Conservation (phyloP, 2,329 filamentous ascomycete genomes). For the Aspergillus candidus region DNA sequence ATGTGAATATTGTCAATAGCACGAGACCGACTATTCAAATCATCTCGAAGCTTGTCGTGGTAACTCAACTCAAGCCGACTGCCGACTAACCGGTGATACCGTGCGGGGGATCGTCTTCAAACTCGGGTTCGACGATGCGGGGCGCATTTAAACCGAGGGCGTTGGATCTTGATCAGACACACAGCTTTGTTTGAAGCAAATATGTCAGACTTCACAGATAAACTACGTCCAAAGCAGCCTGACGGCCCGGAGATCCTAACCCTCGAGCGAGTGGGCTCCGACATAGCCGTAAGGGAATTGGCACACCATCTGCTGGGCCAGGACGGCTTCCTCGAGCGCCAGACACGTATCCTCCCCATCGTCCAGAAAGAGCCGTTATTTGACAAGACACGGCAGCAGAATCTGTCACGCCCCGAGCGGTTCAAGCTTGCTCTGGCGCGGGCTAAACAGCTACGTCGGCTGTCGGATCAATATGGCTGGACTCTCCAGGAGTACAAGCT, state of each 20-base stretch:
- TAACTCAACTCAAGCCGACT: too few relatives aligned
- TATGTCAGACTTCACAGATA: slow-evolving; percentile 44
- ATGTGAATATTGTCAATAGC: too few relatives aligned
- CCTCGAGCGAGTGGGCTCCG: slow-evolving; percentile 41
- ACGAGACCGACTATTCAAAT: too few relatives aligned
- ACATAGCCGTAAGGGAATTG: slow-evolving; percentile 40
- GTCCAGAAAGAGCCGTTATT: slow-evolving; percentile 45
- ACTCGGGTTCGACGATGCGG: too few relatives aligned
- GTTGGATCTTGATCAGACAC: too few relatives aligned
- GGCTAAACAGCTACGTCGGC: slow-evolving; percentile 46
- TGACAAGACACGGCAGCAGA: slow-evolving; percentile 46
- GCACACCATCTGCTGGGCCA: slow-evolving; percentile 42
- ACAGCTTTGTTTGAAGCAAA: background rate
- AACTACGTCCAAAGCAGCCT: slow-evolving; percentile 42
- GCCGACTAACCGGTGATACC: too few relatives aligned
- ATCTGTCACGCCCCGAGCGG: slow-evolving; percentile 47
- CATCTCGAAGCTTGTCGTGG: too few relatives aligned
- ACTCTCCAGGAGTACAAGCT: slow-evolving; percentile 46
- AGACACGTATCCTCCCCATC: slow-evolving; percentile 42
- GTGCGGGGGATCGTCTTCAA: too few relatives aligned
- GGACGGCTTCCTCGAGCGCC: slow-evolving; percentile 45
- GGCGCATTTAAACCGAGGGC: too few relatives aligned
- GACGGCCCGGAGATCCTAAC: slow-evolving; percentile 43
- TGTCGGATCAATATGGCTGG: slow-evolving; percentile 44
- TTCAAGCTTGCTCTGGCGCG: slow-evolving; percentile 49